Base-by-base conservation (phyloP, 805 yeast species). In the Nakazawaea ambrosiae region DNA sequence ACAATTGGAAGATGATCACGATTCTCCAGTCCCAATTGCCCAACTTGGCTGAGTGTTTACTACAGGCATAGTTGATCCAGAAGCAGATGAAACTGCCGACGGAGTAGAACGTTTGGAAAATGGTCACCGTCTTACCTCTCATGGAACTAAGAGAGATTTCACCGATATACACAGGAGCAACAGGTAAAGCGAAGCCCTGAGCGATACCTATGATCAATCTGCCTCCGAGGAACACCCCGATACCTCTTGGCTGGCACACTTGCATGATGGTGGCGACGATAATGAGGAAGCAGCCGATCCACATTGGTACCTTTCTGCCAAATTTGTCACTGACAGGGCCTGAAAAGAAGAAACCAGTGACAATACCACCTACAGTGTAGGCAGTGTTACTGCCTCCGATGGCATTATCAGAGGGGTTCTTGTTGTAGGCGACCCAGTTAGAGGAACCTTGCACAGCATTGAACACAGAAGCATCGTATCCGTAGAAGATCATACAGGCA, bases 141-240 rank as follows among this genome's bases (percentile, higher is more conserved):
- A 65, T 60, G 4, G 64, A 53, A 4, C 71, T 57, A 2, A 73
- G 73, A 3, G 66, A 51, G 22, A 62, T 60, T 39, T 70, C 75
- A 4, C 67, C 57, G 9, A 69, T 56, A 42, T 66, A 69, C 28
- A 68, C 60, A 3, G 77, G 75, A 1, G 72, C 72, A 39, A 70
- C 53, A 50, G 65, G 63, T 2, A 76, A 62, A 28, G 73, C 60
- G 11, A 68, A 66, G 3, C 80, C 80, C 35, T 71, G 69, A 20
- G 76, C 75, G 9, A 74, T 30, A 11, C 80, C 79, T 16, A 72
- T 61, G 34, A 72, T 45, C 30, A 66, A 66, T 45, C 81, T 60
- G 12, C 80, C 80, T 2, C 73, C 68, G 41, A 70, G 69, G 33
- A 72, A 62, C 14, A 66, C 61, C 6, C 66, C 70, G 33, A 68